phyloP scores from a whole-genome alignment of 2,329 filamentous ascomycete genomes.

The Aureobasidium lini region DNA sequence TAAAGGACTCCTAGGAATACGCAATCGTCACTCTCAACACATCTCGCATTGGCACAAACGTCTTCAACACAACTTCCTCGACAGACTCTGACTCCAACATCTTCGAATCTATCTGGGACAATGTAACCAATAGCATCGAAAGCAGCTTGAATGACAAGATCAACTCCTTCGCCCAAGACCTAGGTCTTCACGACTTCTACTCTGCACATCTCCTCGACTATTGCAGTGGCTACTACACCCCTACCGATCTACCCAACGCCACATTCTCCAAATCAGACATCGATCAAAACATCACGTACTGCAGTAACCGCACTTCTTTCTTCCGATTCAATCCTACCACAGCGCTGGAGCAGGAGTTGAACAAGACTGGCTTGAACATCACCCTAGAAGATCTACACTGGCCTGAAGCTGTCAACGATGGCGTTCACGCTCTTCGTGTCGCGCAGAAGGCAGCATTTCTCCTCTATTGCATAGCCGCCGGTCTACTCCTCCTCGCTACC shows the following conservation, averaged over 20 bases:
- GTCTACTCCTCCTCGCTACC: conserved; percentile 44
- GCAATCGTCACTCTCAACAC: conserved; percentile 40
- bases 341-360: conserved; percentile 43
- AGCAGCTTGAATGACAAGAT: conserved; percentile 35
- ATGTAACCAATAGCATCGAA: conserved; percentile 27
- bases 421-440: conserved; percentile 43
- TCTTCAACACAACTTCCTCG: conserved; percentile 25
- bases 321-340: conserved; percentile 51
- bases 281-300: conserved; percentile 45
- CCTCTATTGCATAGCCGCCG: conserved; percentile 53
- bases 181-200: conserved; percentile 56
- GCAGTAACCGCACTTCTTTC: conserved; percentile 46
- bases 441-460: conserved; percentile 48
- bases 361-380: conserved; percentile 35
- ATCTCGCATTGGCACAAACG: conserved; percentile 42
- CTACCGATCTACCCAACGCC: conserved; percentile 35
- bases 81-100: conserved; percentile 21
- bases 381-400: conserved; percentile 48
- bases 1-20: conserved; percentile 30
- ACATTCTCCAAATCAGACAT: conserved; percentile 34
- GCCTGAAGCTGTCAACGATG: conserved; percentile 47
- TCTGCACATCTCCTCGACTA: conserved; percentile 53
- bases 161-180: conserved; percentile 36
- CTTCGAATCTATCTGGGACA: conserved; percentile 26
- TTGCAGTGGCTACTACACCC: conserved; percentile 46